Base-by-base conservation (phyloP, 2,329 filamentous ascomycete species). In the Apiospora sp. region DNA sequence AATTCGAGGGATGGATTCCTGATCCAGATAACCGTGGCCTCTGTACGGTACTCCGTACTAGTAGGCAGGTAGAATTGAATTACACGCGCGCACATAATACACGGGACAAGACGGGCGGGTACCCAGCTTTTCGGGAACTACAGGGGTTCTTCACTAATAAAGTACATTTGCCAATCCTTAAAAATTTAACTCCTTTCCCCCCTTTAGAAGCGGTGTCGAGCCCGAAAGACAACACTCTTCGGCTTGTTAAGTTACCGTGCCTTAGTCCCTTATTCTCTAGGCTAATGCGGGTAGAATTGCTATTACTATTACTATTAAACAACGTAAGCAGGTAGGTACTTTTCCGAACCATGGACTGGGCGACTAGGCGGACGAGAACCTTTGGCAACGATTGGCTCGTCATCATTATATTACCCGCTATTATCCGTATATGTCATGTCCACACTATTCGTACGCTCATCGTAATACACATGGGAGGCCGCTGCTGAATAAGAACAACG, bases 111-210 rank as follows among this genome's bases (percentile, higher is more conserved):
- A 64, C 67, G 48, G 48, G 48, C 48, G 68, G 46, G 48, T 70
- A 58, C n/a, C 48, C 48, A 44, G 68, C 48, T 70, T 27, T 34
- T 58, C 48, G 48, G 48, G 68, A 46, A 70, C 46, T 48, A 54
- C 48, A 58, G 48, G 68, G 68, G 48, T 48, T 68, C n/a, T 48
- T 68, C n/a, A 68, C 7, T 30, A 30, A 30, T 67, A 37, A 22
- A 8, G 67, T 44, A 48, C 67, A 44, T 10, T 19, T 68, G 43
- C 13, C 22, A 41, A 41, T 41, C 58, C 58, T 61, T 41, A 41
- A 13, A 13, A 64, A n/a, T 64, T 64, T 41, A 19, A 41, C 19
- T 64, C 34, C 58, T 64, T 64, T 34, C 7, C 13, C 58, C 22
- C 58, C 58, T 64, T 19, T 48, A 68, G 30, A 68, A 30, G 67